Base-by-base conservation (phyloP, 139 green algal species). In the Tetraselmis striata region DNA sequence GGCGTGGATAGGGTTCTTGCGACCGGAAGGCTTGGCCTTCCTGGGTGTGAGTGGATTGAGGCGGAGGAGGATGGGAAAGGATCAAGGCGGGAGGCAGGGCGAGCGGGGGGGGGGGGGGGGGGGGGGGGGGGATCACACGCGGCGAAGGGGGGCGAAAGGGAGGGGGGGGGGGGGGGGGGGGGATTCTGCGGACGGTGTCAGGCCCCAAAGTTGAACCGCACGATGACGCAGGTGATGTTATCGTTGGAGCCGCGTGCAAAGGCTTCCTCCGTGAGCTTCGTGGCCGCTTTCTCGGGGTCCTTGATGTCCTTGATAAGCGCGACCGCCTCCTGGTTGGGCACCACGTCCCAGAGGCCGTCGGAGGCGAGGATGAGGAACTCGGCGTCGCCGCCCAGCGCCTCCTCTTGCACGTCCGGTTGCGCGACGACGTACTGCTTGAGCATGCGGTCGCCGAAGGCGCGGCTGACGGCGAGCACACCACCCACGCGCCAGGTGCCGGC, bases 321-420 rank as follows among this genome's bases (percentile, higher is more conserved):
- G 32, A 28, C 59, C 11, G 45, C 58, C 67, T 91, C 88, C 85
- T 96, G 84, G 78, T 97, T 96, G 28, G 80, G 84, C 28, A 98
- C 81, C 22, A 97, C 95, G 78, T 99, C 96, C 96, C 96, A 99
- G 75, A 99, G 80, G 26, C 96, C 96, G 86, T 99, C 96, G 30
- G 83, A 94, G 30, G 94, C 96, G 25, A 99, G 80, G 30, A 99
- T 90, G 0, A 98, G 77, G 76, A 93, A 93, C 82, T 95, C 89
- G 58, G 93, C 91, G 1, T 85, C 87, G 23, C 82, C 84, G 1
- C 24, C 59, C 59, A 98, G 80, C 30, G 80, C 31, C 76, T 98
- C 91, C 75, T 96, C 91, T 28, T 86, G 80, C 24, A 98, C 80
- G 25, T 97, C 91, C 0, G 95, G 95, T 80, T 87, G 91, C 28